phyloP scores from a whole-genome alignment of 768 basidiomycete species.

The Leccinum ochraceum region DNA sequence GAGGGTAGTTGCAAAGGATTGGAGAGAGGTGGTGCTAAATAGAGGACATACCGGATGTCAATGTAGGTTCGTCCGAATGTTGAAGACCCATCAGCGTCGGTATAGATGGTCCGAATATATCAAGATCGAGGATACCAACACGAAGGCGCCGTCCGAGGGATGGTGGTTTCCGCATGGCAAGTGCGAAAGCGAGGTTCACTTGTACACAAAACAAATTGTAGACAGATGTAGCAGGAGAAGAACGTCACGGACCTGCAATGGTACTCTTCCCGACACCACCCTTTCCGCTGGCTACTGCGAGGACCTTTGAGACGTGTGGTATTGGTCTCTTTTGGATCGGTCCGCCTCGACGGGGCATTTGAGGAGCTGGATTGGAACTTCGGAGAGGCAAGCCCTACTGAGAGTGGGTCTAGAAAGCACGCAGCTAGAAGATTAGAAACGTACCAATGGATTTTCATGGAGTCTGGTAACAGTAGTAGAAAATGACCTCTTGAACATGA shows the following conservation, averaged over 20 bases:
- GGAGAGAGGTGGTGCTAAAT: neutral
- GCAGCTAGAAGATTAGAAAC: slow-evolving; percentile 6
- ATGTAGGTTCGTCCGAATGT: slow-evolving; percentile 69
- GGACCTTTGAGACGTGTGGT: slow-evolving; percentile 74
- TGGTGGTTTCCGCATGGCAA: slow-evolving; percentile 47
- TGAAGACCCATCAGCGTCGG: slow-evolving; percentile 93
- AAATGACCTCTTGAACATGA: slow-evolving; percentile 21
- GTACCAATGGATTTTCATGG: slow-evolving; percentile 63
- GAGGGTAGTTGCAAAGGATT: neutral
- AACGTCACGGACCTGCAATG: slow-evolving; percentile 64
- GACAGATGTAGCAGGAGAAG: neutral
- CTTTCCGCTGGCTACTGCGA: slow-evolving; percentile 90
- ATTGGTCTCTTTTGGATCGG: slow-evolving; percentile 57
- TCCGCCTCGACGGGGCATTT: slow-evolving; percentile 60
- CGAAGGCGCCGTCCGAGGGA: slow-evolving; percentile 46
- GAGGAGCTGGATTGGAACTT: slow-evolving; percentile 43
- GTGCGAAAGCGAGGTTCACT: slow-evolving; percentile 82
- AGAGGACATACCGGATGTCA: slow-evolving; percentile 62
- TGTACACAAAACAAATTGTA: slow-evolving; percentile 7
- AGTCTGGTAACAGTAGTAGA: slow-evolving; percentile 12
- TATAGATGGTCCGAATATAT: slow-evolving; percentile 93
- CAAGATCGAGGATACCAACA: slow-evolving; percentile 90
- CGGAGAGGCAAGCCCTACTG: slow-evolving; percentile 36
- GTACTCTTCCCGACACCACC: slow-evolving; percentile 97
- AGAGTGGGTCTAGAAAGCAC: slow-evolving; percentile 16